These are phyloP conservation scores for Fusarium proliferatum DNA, from an alignment of 2,329 filamentous ascomycete genomes.

Conservation along the genomic window DNA sequence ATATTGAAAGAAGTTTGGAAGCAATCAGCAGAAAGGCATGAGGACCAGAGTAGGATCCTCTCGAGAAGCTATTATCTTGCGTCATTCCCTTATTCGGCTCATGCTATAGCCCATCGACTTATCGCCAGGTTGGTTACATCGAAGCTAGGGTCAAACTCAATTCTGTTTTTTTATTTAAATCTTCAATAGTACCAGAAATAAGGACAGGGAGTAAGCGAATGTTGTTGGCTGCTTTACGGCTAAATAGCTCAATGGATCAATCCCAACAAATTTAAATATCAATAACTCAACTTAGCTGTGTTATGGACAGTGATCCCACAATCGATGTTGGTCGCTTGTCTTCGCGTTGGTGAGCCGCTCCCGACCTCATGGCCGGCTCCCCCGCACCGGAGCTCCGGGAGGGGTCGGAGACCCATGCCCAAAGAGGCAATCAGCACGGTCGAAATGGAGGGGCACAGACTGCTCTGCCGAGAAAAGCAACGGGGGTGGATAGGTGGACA, in stretches of 20 bases:
- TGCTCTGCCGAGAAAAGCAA: not conserved
- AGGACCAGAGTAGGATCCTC: not conserved
- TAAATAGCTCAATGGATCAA: not conserved
- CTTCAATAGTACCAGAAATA: conserved; percentile 5
- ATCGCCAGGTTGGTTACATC: conserved; percentile 5
- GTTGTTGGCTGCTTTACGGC: not conserved
- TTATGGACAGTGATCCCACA: not conserved
- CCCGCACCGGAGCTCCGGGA: conserved; percentile 21
- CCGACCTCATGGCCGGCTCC: conserved; percentile 20
- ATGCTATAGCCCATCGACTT: not conserved
- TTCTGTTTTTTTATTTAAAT: not conserved
- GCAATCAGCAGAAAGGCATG: not conserved
- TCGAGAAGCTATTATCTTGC: not conserved
- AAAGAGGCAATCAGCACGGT: conserved; percentile 25
- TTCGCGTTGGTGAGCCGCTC: conserved; percentile 12
- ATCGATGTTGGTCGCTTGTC: not conserved
- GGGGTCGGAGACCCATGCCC: conserved; percentile 18
- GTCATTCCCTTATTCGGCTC: not conserved
- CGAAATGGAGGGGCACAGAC: conserved; percentile 11
- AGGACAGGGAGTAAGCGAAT: not conserved
- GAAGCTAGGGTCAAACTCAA: not conserved
- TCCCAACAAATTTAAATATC: not conserved
- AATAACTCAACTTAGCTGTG: not conserved
- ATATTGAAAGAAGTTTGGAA: not conserved
- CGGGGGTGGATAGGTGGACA: not conserved